Evolutionary conservation across 2,329 filamentous ascomycete species (phyloP).

Genomic region (Nannizziopsis arthrosporioides): DNA sequence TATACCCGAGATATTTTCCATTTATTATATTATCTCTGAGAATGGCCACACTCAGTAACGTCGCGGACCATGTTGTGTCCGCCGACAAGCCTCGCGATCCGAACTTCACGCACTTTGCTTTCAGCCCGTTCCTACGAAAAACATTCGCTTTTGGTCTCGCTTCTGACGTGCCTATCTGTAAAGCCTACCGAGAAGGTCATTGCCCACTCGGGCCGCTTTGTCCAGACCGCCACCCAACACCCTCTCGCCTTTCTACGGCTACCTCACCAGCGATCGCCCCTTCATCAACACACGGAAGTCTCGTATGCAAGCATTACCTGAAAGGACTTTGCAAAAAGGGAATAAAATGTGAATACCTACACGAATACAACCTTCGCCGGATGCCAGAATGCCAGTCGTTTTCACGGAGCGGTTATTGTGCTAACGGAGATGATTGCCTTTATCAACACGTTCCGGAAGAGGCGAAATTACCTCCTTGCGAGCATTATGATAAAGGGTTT

Average conservation of each 20-base stretch:
- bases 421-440: constrained; percentile 90
- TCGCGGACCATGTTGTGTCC: constrained; percentile 27
- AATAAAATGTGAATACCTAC: constrained; percentile 89
- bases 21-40: background rate
- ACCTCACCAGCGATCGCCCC: constrained; percentile 34
- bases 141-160: constrained; percentile 78
- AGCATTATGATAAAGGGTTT: constrained; percentile 89
- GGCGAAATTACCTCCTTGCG: constrained; percentile 66
- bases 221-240: constrained; percentile 63
- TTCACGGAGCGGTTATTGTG: constrained; percentile 83
- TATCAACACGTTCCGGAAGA: constrained; percentile 83
- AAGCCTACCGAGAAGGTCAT: constrained; percentile 71
- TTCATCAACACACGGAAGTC: constrained; percentile 38
- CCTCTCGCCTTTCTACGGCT: constrained; percentile 34
- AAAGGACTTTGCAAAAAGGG: constrained; percentile 96
- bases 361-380: constrained; percentile 95
- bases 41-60: constrained; percentile 27
- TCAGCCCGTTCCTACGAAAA: constrained; percentile 70
- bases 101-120: constrained; percentile 59
- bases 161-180: constrained; percentile 68
- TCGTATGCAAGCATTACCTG: constrained; percentile 98
- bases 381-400: constrained; percentile 99
- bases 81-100: constrained; percentile 28
- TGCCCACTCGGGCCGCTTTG: constrained; percentile 78
- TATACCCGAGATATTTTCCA: no score